These are phyloP conservation scores for Pilatotrama ljubarskyi DNA, from an alignment of 768 basidiomycete genomes.

Conservation along the genomic window DNA sequence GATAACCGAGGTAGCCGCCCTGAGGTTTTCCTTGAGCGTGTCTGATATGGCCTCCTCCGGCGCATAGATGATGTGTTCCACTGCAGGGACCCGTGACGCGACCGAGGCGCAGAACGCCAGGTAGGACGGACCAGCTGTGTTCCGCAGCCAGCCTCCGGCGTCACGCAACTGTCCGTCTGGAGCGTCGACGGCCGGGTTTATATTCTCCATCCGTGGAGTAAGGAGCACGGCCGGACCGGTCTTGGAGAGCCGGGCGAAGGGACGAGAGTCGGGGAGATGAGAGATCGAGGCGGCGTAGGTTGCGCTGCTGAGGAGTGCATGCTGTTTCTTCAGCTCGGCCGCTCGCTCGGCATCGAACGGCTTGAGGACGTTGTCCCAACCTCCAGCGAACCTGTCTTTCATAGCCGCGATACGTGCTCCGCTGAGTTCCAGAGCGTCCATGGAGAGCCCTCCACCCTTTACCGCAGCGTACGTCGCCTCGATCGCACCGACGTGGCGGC, in stretches of 20 bases:
- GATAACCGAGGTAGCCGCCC: constrained; percentile 35
- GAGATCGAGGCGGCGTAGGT: constrained; percentile 52
- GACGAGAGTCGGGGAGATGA: constrained; percentile 43
- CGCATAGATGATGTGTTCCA: constrained; percentile 51
- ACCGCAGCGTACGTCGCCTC: constrained; percentile 53
- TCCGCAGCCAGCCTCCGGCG: constrained; percentile 44
- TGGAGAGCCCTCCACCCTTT: constrained; percentile 41
- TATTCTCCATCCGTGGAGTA: constrained; percentile 56
- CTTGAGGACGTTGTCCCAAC: constrained; percentile 43
- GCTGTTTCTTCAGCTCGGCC: constrained; percentile 38
- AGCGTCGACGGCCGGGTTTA: constrained; percentile 66
- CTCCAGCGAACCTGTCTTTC: constrained; percentile 51
- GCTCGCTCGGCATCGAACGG: neutral
- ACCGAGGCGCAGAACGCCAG: constrained; percentile 46
- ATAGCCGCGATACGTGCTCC: constrained; percentile 47
- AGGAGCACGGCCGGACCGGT: constrained; percentile 39
- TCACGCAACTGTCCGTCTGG: constrained; percentile 46
- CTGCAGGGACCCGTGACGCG: constrained; percentile 28
- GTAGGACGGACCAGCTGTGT: constrained; percentile 61
- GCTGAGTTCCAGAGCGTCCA: constrained; percentile 43
- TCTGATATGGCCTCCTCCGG: constrained; percentile 16
- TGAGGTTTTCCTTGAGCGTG: constrained; percentile 15
- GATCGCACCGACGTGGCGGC: constrained; percentile 53
- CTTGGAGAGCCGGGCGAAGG: constrained; percentile 36
- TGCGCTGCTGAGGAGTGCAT: constrained; percentile 42